phyloP scores from a whole-genome alignment of 495 filamentous ascomycete genomes.

The Lasiosphaeria miniovina region DNA sequence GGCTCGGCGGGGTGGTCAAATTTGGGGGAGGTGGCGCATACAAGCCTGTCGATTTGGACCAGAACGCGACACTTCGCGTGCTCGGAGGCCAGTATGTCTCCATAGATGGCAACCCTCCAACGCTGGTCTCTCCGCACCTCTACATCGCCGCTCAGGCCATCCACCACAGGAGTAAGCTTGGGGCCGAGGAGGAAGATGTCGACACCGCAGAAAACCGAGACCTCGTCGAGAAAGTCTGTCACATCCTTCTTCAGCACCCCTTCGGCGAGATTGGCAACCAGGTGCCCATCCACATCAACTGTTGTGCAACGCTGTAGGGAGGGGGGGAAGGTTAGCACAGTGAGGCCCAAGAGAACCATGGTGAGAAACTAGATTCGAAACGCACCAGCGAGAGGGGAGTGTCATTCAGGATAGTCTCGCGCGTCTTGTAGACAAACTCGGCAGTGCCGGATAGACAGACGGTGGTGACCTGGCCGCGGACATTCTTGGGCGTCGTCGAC shows the following conservation, averaged over 20 bases:
- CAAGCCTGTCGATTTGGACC: constrained; percentile 96
- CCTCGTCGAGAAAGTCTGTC: constrained; percentile 76
- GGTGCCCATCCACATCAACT: constrained; percentile 84
- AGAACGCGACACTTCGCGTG: constrained; percentile 94
- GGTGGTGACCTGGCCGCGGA: constrained; percentile 75
- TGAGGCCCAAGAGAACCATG: constrained; percentile 1
- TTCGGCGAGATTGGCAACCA: constrained; percentile 77
- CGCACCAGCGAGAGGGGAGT: constrained; percentile 84
- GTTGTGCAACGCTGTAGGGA: constrained; percentile 74
- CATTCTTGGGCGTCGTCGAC: constrained; percentile 75
- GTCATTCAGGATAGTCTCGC: constrained; percentile 79
- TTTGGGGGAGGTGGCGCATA: constrained; percentile 46
- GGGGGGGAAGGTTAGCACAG: constrained; percentile 15
- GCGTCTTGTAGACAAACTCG: constrained; percentile 78
- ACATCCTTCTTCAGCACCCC: constrained; percentile 60
- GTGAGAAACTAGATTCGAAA: constrained; percentile 1
- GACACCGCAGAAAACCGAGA: constrained; percentile 82
- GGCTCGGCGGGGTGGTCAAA: no score
- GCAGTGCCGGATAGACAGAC: constrained; percentile 83
- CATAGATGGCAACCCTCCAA: constrained; percentile 88
- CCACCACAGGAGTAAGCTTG: constrained; percentile 66
- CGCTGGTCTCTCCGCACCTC: constrained; percentile 64
- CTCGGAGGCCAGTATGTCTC: constrained; percentile 90
- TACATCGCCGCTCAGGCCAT: constrained; percentile 54
- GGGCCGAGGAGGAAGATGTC: constrained; percentile 93